Evolutionary conservation across 2,329 filamentous ascomycete genomes (phyloP).

Genomic region (Exserohilum rostratum): DNA sequence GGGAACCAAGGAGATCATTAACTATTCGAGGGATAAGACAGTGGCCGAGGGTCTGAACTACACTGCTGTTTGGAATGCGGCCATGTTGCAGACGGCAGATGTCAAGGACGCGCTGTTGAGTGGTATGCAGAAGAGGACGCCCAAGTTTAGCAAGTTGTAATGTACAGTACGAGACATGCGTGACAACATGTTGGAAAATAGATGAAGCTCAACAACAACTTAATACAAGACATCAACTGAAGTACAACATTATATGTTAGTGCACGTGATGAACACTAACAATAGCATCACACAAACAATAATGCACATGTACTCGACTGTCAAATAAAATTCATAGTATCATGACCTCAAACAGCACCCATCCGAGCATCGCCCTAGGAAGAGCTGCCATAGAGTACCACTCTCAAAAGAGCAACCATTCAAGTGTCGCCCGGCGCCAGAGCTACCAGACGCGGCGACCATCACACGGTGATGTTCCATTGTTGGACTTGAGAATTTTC

Average conservation of each 20-base stretch:
- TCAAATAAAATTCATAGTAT: background rate
- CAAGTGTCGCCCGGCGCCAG: background rate
- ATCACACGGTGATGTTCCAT: constrained; percentile 13
- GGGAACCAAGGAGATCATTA: constrained; percentile 85
- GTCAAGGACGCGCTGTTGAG: constrained; percentile 75
- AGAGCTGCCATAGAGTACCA: background rate
- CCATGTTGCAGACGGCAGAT: constrained; percentile 80
- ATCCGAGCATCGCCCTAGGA: background rate
- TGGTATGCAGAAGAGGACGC: constrained; percentile 77
- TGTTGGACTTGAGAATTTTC: constrained; percentile 51
- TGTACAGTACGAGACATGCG: too few species aligned
- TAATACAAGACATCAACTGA: too few species aligned
- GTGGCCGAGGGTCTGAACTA: constrained; percentile 82
- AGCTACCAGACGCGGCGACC: constrained; percentile 1
- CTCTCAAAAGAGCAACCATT: background rate
- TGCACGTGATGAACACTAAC: too few species aligned
- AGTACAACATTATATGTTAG: too few species aligned
- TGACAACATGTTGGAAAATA: too few species aligned
- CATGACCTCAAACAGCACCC: constrained; percentile 66
- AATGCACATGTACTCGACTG: background rate
- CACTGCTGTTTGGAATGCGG: constrained; percentile 86
- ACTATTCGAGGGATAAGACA: constrained; percentile 78
- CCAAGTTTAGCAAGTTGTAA: constrained; percentile 83
- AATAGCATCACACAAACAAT: background rate
- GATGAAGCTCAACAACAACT: too few species aligned